Evolutionary conservation across 257 asterid species (phyloP).

Genomic region (Agastache rugosa): DNA sequence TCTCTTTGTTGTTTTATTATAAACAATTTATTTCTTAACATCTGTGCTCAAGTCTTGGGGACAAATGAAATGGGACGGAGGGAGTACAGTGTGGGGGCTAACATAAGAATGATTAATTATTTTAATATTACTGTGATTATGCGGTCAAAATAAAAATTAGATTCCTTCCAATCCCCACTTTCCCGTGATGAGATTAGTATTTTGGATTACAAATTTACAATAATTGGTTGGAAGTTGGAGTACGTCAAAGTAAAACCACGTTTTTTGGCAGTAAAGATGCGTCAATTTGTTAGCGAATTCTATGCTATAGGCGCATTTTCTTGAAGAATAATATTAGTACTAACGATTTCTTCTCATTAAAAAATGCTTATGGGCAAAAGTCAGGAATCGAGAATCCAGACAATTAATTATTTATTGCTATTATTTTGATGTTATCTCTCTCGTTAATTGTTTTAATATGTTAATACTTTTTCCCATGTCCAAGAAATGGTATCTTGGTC

Average conservation of each 20-base stretch:
- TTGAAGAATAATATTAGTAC: conserved; percentile 21
- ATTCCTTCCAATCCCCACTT: conserved; percentile 39
- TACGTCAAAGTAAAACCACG: conserved; percentile 27
- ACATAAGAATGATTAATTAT: not conserved
- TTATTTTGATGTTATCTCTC: not conserved
- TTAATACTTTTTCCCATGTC: conserved; percentile 23
- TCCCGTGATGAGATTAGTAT: not conserved
- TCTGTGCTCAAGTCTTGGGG: too few species aligned
- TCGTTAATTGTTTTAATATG: not conserved
- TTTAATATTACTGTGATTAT: not conserved
- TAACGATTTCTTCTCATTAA: not conserved
- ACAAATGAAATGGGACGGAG: not conserved
- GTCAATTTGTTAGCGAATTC: not conserved
- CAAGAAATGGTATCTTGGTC: conserved; percentile 34
- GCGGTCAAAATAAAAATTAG: conserved; percentile 27
- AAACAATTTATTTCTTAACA: too few species aligned
- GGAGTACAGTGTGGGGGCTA: not conserved
- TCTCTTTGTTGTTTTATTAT: too few species aligned
- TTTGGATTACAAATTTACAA: not conserved
- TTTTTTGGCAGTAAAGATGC: conserved; percentile 4
- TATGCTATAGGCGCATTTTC: not conserved
- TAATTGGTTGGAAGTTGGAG: conserved; percentile 34
- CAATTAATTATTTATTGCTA: not conserved
- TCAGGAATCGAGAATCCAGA: conserved; percentile 27
- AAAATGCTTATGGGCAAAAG: conserved; percentile 6